phyloP scores from a whole-genome alignment of 2,329 filamentous ascomycete genomes.

The Colletotrichum australisinense region DNA sequence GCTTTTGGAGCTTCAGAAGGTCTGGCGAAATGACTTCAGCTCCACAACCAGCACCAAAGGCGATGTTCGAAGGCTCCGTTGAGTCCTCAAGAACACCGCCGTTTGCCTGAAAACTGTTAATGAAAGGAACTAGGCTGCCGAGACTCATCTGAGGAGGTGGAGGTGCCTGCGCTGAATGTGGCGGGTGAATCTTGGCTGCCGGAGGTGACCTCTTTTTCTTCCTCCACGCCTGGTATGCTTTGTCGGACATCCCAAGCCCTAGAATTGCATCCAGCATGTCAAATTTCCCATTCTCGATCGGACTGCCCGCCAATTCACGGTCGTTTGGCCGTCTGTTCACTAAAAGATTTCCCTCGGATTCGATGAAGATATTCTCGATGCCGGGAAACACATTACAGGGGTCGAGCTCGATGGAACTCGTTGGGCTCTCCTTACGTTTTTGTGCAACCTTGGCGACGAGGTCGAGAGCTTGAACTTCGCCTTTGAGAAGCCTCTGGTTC shows the following conservation, averaged over 20 bases:
- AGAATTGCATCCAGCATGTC: constrained; percentile 8
- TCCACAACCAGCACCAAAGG: too few relatives aligned
- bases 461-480: neutral
- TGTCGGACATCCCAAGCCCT: neutral
- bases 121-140: neutral
- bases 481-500: neutral
- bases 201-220: neutral
- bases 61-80: neutral
- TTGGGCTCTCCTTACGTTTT: neutral
- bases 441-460: neutral
- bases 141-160: neutral
- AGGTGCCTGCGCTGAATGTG: neutral
- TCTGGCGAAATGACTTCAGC: too few relatives aligned
- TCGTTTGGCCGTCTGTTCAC: neutral
- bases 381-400: neutral
- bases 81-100: neutral
- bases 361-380: neutral
- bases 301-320: neutral
- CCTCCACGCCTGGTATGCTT: neutral
- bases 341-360: neutral
- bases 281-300: neutral
- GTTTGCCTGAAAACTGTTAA: too few relatives aligned
- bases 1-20: neutral
- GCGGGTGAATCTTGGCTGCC: neutral
- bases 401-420: neutral